Base-by-base conservation (phyloP, 1,284 basidiomycete species). In the Microbotryomycetes sp. region DNA sequence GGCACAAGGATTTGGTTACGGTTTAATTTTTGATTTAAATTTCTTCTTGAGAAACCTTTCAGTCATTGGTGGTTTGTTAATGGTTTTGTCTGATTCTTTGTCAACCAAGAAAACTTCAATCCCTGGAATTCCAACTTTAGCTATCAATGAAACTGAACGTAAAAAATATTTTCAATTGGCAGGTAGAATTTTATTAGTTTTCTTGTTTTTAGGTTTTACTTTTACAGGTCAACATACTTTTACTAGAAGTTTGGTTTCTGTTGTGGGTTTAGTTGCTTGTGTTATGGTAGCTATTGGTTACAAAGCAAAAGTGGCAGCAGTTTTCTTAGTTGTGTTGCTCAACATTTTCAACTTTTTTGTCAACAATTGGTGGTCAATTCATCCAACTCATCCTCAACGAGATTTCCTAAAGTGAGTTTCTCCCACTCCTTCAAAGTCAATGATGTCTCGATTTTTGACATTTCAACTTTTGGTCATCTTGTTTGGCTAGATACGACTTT, bases 351-450 rank as follows among this genome's bases (percentile, higher is more conserved):
- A 99, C 76, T 88, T 97, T 36, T 88, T 94, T 72, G 90, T 92
- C 78, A 99, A 99, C 83, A 97, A 97, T 79, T 99, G 90, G 87
- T 98, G 94, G 96, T 86, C 84, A 69, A 86, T 97, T n/a, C 87
- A 92, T 77, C 82, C 85, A 54, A 84, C 85, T 53, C 94, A 98
- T 78, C 94, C 93, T 63, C 89, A 92, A 74, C 85, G 94, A 61
- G 96, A 99, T 75, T 99, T 98, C 84, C 83, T 98, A 74, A 96
- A 96, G 85, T 88, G 76, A 65, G 83, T 72, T 26, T 25, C 32
- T 3, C 12, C 42, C 73, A 19, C 45, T 61, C 29, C 59, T 49
- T 42, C 56, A 54, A 28, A 52, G n/a, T n/a, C n/a, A n/a, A n/a
- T n/a, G n/a, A n/a, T n/a, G n/a, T n/a, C 23, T 59, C 52, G 2